Base-by-base conservation (phyloP, 2,329 filamentous ascomycete species). In the Fusarium secorum region DNA sequence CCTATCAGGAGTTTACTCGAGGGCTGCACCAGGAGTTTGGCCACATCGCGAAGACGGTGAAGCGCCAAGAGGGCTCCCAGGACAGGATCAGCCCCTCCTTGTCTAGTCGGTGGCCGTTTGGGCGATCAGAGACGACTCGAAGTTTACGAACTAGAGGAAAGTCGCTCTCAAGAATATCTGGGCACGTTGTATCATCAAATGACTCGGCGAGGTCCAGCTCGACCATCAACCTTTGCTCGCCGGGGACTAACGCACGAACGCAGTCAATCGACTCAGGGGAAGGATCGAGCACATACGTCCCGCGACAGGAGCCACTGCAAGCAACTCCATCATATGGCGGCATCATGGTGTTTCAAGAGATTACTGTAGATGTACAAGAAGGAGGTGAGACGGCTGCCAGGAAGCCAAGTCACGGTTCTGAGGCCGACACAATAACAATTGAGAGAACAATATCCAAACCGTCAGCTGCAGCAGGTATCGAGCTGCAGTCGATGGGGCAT, bases 311-410 rank as follows among this genome's bases (percentile, higher is more conserved):
- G 76, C 13, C 82, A 28, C 38, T 60, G 17, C 56, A 62, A 38
- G 7, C 63, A 17, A 38, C 65, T 7, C 69, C 74, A 15, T 75
- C 74, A 7, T 77, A 74, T 53, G 87, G 88, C 11, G 87, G 88
- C 26, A 91, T 90, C 75, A 86, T 90, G 81, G 85, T 90, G 11
- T 88, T 86, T 28, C 87, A 89, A 68, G 87, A 91, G 72, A 86
- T 90, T 60, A 86, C 85, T 11, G 85, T 90, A n/a, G 84, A 88
- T 41, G 78, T 80, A 9, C 73, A 80, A 60, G 72, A 74, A 35
- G 64, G 62, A 13, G 64, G 64, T 28, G 66, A 63, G 24, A n/a
- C 58, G 30, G 33, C 63, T 30, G 28, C 36, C 11, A 62, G 61
- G 24, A 38, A 56, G 28, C 48, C 66, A 41, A 59, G 60, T 14